These are phyloP conservation scores for Fraxinus latifolia DNA, from an alignment of 305 asterid species.

Conservation along the genomic window DNA sequence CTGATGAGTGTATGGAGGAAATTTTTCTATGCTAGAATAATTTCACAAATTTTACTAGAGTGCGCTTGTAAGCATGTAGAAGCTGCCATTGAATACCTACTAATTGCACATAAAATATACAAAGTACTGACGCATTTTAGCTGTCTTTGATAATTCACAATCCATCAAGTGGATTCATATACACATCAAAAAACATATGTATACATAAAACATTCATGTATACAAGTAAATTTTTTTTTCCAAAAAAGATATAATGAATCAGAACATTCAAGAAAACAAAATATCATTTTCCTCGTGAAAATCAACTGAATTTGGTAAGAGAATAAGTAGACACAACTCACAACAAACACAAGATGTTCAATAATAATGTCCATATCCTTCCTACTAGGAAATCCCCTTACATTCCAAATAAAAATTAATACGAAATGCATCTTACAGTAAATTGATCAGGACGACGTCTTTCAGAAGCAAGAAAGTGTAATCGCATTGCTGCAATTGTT, in stretches of 20 bases:
- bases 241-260: not conserved
- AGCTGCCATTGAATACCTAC: not conserved
- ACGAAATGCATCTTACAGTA: slow-evolving; percentile 51
- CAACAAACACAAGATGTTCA: not conserved
- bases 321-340: not conserved
- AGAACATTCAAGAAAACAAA: not conserved
- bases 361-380: not conserved
- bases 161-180: not conserved
- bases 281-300: not conserved
- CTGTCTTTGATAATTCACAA: not conserved
- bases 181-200: not conserved
- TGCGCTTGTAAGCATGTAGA: not conserved
- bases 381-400: not conserved
- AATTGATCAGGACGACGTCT: slow-evolving; percentile 92
- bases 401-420: slow-evolving; percentile 5
- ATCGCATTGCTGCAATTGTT: slow-evolving; percentile 72
- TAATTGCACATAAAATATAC: not conserved
- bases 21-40: not conserved
- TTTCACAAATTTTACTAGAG: not conserved
- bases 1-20: slow-evolving; percentile 10
- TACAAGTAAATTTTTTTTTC: not conserved
- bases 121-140: not conserved
- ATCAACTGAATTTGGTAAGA: not conserved
- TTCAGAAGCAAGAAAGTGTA: slow-evolving; percentile 87
- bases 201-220: not conserved